Evolutionary conservation across 2,329 filamentous ascomycete genomes (phyloP).

Genomic region (Epichloe glyceriae): DNA sequence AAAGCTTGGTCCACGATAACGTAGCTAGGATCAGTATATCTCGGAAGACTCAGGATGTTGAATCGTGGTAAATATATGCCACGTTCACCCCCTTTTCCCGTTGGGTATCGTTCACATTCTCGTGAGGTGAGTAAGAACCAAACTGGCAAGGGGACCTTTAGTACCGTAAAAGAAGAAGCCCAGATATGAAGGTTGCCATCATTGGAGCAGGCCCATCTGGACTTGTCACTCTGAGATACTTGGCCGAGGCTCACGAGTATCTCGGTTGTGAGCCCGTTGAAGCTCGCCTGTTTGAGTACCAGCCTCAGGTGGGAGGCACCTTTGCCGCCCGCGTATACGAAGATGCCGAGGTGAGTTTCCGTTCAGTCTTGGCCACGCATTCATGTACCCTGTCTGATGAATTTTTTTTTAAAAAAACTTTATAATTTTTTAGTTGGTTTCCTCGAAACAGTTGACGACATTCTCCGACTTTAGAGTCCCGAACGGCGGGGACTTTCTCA

Average conservation of each 20-base stretch:
- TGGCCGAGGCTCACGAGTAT: constrained; percentile 19
- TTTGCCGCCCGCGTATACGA: constrained; percentile 30
- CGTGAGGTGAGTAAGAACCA: no score
- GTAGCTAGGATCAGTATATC: no score
- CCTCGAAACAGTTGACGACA: constrained; percentile 32
- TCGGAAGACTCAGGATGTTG: no score
- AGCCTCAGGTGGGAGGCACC: constrained; percentile 27
- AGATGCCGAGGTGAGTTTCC: constrained; percentile 23
- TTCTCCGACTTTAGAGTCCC: constrained; percentile 32
- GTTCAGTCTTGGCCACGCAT: background rate
- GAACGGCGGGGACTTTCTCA: constrained; percentile 27
- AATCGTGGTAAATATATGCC: no score
- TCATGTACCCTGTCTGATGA: no score
- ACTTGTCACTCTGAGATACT: constrained; percentile 23
- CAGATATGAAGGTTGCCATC: constrained; percentile 19
- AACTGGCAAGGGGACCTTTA: no score
- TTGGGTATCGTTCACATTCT: no score
- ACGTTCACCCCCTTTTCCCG: no score
- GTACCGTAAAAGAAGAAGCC: background rate
- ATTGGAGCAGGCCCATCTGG: constrained; percentile 26
- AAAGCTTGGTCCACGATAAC: background rate
- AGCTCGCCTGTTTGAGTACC: constrained; percentile 27
- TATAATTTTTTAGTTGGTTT: constrained; percentile 24
- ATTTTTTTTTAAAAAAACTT: no score
- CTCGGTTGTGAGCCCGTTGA: constrained; percentile 22